These are phyloP conservation scores for Stagonosporopsis chrysanthemi DNA, from an alignment of 2,329 filamentous ascomycete genomes.

Conservation along the genomic window DNA sequence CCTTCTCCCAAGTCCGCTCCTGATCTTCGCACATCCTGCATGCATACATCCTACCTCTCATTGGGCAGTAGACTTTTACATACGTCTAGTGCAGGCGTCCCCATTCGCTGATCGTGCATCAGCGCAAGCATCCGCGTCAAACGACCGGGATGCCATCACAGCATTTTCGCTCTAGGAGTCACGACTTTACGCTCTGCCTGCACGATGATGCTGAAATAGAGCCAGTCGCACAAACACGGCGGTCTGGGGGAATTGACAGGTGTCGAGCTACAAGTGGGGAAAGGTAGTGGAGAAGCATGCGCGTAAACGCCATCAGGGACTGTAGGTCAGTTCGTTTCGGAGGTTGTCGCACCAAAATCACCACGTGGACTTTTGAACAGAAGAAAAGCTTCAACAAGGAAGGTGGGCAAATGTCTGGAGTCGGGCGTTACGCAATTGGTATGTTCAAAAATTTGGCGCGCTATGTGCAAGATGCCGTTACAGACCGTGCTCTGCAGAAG, in stretches of 20 bases:
- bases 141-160: conserved; percentile 16
- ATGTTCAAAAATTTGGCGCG: conserved; percentile 18
- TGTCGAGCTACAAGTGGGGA: conserved; percentile 14
- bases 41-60: conserved; percentile 25
- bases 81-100: conserved; percentile 16
- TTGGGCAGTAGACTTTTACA: conserved; percentile 26
- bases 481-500: conserved; percentile 19
- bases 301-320: conserved; percentile 28
- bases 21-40: conserved; percentile 37
- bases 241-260: conserved; percentile 15
- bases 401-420: conserved; percentile 13
- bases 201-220: conserved; percentile 20
- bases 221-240: conserved; percentile 2
- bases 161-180: conserved; percentile 4
- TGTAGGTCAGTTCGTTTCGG: conserved; percentile 3
- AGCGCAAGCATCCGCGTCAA: conserved; percentile 10
- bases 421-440: conserved; percentile 28
- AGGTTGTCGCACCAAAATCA: conserved; percentile 4
- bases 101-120: conserved; percentile 25
- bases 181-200: conserved; percentile 14
- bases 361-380: conserved; percentile 13
- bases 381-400: conserved; percentile 13
- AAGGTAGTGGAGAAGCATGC: conserved; percentile 23
- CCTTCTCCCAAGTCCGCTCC: conserved; percentile 21
- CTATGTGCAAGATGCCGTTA: conserved; percentile 33